Evolutionary conservation across 2,329 filamentous ascomycete genomes (phyloP).

Genomic region (Ophiostoma sp.): DNA sequence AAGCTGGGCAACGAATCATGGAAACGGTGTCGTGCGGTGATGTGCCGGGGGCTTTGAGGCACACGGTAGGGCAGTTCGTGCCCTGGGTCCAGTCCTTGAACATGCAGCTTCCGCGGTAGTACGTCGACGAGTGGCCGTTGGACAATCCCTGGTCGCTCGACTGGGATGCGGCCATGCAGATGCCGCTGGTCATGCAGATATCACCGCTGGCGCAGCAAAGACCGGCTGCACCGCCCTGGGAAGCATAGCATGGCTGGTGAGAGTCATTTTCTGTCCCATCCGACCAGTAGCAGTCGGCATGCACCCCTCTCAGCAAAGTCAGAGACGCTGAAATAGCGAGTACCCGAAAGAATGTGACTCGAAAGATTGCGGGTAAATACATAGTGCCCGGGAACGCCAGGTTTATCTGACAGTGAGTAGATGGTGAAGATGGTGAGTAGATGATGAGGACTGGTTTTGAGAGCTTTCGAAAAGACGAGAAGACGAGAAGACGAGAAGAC

Average conservation of each 20-base stretch:
- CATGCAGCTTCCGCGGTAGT: slow-evolving; percentile 26
- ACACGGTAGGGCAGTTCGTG: slow-evolving; percentile 21
- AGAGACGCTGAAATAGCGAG: neutral
- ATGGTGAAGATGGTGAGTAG: neutral
- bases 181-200: slow-evolving; percentile 23
- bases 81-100: slow-evolving; percentile 19
- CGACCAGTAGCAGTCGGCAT: slow-evolving; percentile 26
- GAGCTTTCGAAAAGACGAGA: neutral
- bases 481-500: neutral
- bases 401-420: neutral
- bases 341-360: neutral
- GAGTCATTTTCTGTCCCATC: slow-evolving; percentile 22
- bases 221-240: slow-evolving; percentile 14
- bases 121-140: neutral
- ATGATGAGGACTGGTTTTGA: no score
- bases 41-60: slow-evolving; percentile 17
- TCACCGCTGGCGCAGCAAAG: slow-evolving; percentile 26
- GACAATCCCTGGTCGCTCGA: neutral
- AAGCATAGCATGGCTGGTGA: slow-evolving; percentile 22
- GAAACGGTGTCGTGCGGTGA: slow-evolving; percentile 11
- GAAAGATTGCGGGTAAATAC: neutral
- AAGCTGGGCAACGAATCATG: slow-evolving; percentile 18
- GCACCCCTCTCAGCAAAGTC: neutral
- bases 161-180: slow-evolving; percentile 20
- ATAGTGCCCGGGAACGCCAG: neutral